These are phyloP conservation scores for Nemophila menziesii DNA, from an alignment of 257 asterid species.

Conservation along the genomic window DNA sequence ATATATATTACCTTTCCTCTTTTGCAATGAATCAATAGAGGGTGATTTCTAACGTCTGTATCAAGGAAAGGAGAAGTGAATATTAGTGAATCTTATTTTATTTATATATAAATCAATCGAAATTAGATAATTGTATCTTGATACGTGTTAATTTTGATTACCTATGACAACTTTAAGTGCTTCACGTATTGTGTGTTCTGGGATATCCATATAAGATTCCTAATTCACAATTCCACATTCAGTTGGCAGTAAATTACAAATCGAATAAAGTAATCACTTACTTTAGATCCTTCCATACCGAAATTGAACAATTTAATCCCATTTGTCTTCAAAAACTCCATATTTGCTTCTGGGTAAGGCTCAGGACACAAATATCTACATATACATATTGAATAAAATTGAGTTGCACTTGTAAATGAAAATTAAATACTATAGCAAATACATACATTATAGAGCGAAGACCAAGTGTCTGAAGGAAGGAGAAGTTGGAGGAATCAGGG, in stretches of 20 bases:
- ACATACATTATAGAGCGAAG: constrained; percentile 80
- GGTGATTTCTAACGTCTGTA: constrained; percentile 65
- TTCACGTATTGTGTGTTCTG: constrained; percentile 39
- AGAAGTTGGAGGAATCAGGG: constrained; percentile 55
- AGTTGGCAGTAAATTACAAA: not conserved
- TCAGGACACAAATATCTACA: constrained; percentile 84
- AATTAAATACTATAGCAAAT: not conserved
- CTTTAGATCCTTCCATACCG: constrained; percentile 86
- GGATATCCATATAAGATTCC: constrained; percentile 63
- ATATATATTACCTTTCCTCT: constrained; percentile 67
- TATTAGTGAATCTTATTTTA: constrained; percentile 5
- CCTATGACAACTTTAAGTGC: constrained; percentile 61
- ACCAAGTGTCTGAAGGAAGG: constrained; percentile 73
- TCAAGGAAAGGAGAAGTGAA: constrained; percentile 1
- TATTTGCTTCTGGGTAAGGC: constrained; percentile 67
- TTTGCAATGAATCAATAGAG: constrained; percentile 79
- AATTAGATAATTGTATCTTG: not conserved
- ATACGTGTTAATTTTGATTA: no score
- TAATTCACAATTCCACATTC: constrained; percentile 19
- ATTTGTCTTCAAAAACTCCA: constrained; percentile 50
- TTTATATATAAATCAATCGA: constrained; percentile 6
- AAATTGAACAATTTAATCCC: constrained; percentile 75
- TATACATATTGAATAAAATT: not conserved
- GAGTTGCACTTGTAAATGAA: not conserved
- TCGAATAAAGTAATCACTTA: constrained; percentile 6